A percentile compares a stretch with the other conserved stretches of the same genome.
Evolutionary conservation across 1,284 basidiomycete species (phyloP).

Genomic region (Schizopora paradoxa): DNA sequence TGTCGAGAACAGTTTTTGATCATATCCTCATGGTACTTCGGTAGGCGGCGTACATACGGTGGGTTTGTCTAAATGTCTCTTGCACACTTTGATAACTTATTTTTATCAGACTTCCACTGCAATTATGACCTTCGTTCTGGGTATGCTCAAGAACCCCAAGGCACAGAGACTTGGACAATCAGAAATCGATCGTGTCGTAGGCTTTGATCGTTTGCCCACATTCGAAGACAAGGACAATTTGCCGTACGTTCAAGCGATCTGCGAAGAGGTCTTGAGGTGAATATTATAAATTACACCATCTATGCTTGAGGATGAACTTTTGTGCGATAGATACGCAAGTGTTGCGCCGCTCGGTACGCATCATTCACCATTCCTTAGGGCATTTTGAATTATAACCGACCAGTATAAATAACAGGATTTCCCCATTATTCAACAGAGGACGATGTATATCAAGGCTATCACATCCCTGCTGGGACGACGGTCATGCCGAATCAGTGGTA

Average conservation of each 20-base stretch:
- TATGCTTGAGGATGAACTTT: conserved; percentile 1
- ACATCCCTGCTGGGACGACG: conserved; percentile 19
- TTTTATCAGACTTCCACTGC: conserved; percentile 21
- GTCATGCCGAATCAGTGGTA: conserved; percentile 21
- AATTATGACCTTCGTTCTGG: conserved; percentile 24
- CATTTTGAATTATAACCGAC: too few species aligned
- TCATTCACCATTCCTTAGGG: too few species aligned
- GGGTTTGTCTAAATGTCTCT: not conserved
- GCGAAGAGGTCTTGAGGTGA: conserved; percentile 29
- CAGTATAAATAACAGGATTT: conserved; percentile 7
- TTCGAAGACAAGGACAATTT: conserved; percentile 29
- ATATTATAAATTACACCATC: conserved; percentile 3
- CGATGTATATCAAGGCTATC: conserved; percentile 18
- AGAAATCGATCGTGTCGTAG: conserved; percentile 30
- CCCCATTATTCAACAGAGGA: conserved; percentile 14
- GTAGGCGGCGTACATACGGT: too few species aligned
- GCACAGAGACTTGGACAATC: conserved; percentile 27
- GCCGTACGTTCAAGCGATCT: conserved; percentile 31
- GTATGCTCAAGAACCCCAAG: conserved; percentile 24
- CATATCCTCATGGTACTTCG: too few species aligned
- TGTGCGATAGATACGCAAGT: too few species aligned
- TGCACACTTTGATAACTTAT: not conserved
- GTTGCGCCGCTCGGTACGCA: too few species aligned
- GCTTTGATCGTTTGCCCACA: conserved; percentile 28
- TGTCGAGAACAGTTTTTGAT: too few species aligned